phyloP scores from a whole-genome alignment of 371 early-diverging fungal species.

The Cokeromyces recurvatus region DNA sequence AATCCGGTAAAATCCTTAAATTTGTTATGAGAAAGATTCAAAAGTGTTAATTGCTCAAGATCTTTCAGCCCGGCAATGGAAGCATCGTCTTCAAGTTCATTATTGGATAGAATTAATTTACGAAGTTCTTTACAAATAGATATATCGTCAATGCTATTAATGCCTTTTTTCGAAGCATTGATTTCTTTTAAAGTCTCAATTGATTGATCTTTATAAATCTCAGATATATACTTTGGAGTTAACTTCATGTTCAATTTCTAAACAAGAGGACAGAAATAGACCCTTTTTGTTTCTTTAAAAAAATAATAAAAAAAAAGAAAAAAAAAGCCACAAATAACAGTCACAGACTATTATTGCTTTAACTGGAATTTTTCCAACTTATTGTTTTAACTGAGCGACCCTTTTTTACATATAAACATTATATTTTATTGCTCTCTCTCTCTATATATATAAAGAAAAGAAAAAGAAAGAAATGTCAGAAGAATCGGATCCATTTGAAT shows the following conservation, averaged over 20 bases:
- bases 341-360: too few species aligned
- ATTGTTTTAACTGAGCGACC: too few species aligned
- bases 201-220: conserved; percentile 26
- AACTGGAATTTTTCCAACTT: too few species aligned
- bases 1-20: conserved; percentile 60
- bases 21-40: conserved; percentile 65
- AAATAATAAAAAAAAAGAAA: too few species aligned
- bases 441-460: too few species aligned
- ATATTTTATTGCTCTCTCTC: too few species aligned
- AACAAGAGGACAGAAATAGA: too few species aligned
- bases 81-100: conserved; percentile 51
- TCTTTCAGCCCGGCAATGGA: conserved; percentile 53
- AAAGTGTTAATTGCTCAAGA: conserved; percentile 52
- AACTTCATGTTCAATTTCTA: too few species aligned
- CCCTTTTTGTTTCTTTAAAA: too few species aligned
- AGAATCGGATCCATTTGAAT: conserved; percentile 77
- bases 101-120: conserved; percentile 68
- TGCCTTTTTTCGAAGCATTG: conserved; percentile 50
- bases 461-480: too few species aligned
- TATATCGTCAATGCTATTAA: conserved; percentile 66
- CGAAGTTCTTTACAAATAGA: conserved; percentile 60
- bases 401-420: too few species aligned
- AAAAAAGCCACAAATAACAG: too few species aligned
- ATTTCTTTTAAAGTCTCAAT: conserved; percentile 46
- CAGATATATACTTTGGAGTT: conserved; percentile 39